These are phyloP conservation scores for Cystobasidium onofrii DNA, from an alignment of 768 basidiomycete species.

Conservation along the genomic window DNA sequence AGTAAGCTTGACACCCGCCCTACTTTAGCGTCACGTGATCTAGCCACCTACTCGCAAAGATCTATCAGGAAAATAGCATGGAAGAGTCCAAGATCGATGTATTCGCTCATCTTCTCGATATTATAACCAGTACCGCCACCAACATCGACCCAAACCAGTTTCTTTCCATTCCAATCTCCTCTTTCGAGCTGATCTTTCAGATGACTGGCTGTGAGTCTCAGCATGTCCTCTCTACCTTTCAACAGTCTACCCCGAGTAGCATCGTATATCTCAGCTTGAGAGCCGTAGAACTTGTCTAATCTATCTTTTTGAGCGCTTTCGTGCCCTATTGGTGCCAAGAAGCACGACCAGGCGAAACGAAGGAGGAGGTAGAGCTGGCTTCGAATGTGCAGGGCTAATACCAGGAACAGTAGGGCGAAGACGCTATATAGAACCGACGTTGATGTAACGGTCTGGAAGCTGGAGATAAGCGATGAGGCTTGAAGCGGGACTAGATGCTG, in stretches of 20 bases:
- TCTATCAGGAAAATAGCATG: constrained; percentile 66
- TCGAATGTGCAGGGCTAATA: not conserved
- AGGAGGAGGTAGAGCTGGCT: constrained; percentile 31
- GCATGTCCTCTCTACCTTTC: constrained; percentile 64
- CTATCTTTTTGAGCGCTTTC: constrained; percentile 43
- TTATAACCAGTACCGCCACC: constrained; percentile 70
- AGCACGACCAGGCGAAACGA: constrained; percentile 47
- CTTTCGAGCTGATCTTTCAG: constrained; percentile 49
- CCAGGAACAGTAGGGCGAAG: not conserved
- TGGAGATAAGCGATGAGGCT: not conserved
- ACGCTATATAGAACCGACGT: not conserved
- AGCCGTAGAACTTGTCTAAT: constrained; percentile 54
- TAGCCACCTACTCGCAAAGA: constrained; percentile 53
- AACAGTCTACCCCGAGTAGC: constrained; percentile 57
- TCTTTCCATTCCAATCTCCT: constrained; percentile 46
- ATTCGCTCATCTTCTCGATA: constrained; percentile 62
- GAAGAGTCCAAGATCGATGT: constrained; percentile 55
- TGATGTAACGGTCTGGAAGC: not conserved
- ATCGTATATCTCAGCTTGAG: constrained; percentile 66
- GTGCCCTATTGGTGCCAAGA: constrained; percentile 45
- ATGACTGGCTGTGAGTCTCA: constrained; percentile 60
- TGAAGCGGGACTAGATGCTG: not conserved
- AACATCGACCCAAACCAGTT: constrained; percentile 68
- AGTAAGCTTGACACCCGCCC: not conserved
- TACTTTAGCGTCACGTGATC: not conserved